Conservation (phyloP, 1,284 basidiomycete species). For the Tilletia horrida region DNA sequence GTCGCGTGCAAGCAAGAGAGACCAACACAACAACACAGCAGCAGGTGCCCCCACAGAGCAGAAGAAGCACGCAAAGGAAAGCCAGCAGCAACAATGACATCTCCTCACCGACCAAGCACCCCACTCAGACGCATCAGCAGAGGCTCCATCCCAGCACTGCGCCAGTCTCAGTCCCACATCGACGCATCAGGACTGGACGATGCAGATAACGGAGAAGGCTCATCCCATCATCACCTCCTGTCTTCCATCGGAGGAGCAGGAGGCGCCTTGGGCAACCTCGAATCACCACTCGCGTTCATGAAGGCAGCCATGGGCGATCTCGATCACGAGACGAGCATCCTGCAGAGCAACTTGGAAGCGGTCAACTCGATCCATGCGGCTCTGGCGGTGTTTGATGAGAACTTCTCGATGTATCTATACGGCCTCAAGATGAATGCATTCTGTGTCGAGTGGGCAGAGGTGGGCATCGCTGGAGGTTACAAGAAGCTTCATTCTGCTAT, state of each 20-base stretch:
- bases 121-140: slow-evolving; percentile 85
- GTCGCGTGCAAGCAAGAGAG: too few species aligned
- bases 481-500: background rate
- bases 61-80: too few species aligned
- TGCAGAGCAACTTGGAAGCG: slow-evolving; percentile 72
- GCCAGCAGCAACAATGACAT: slow-evolving; percentile 27
- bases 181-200: background rate
- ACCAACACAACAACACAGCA: too few species aligned
- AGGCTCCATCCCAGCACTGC: slow-evolving; percentile 78
- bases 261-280: slow-evolving; percentile 62
- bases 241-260: too few species aligned
- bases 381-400: slow-evolving; percentile 82
- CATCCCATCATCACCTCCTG: too few species aligned
- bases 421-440: slow-evolving; percentile 91
- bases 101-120: slow-evolving; percentile 58
- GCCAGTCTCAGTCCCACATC: slow-evolving; percentile 47
- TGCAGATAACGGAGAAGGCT: too few species aligned
- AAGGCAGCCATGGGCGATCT: slow-evolving; percentile 74
- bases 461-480: slow-evolving; percentile 51
- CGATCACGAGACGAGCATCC: slow-evolving; percentile 75
- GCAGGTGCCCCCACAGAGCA: too few species aligned
- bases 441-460: slow-evolving; percentile 86
- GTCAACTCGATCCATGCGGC: slow-evolving; percentile 71
- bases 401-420: slow-evolving; percentile 85
- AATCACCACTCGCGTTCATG: slow-evolving; percentile 80